These are phyloP conservation scores for Cercophora sp. DNA, from an alignment of 495 filamentous ascomycete genomes.

Conservation along the genomic window DNA sequence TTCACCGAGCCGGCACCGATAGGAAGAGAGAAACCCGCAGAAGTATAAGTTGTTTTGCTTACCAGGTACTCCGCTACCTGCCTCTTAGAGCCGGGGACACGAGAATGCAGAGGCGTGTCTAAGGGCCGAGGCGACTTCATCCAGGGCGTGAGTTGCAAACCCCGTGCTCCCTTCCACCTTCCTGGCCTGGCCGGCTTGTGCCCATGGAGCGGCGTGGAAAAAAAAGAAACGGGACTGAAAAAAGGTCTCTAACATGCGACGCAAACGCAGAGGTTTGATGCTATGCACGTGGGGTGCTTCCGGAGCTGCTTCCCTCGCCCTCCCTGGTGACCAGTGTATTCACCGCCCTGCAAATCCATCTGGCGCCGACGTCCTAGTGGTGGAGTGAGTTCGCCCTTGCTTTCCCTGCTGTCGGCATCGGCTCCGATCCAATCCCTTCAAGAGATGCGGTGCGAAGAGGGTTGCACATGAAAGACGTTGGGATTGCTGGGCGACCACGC, in stretches of 20 bases:
- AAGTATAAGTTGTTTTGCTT: not conserved
- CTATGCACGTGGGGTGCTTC: slow-evolving; percentile 66
- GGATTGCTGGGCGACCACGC: not conserved
- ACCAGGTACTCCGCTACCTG: not conserved
- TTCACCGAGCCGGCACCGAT: not conserved
- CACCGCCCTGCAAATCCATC: slow-evolving; percentile 45
- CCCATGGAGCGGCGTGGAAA: not conserved
- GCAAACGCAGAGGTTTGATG: slow-evolving; percentile 46
- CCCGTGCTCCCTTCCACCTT: too few relatives aligned
- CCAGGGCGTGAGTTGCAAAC: slow-evolving; percentile 31
- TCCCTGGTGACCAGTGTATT: slow-evolving; percentile 34
- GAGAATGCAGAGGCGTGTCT: slow-evolving; percentile 31
- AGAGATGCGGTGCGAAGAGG: not conserved
- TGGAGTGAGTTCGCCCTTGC: slow-evolving; percentile 56
- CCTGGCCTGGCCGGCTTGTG: too few relatives aligned
- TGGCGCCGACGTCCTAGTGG: slow-evolving; percentile 38
- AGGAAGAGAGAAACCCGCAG: slow-evolving; percentile 1
- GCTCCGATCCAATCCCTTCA: slow-evolving; percentile 2
- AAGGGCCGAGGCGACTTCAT: slow-evolving; percentile 24
- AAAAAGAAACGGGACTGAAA: not conserved
- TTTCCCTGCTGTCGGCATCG: not conserved
- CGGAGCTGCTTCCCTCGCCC: slow-evolving; percentile 52
- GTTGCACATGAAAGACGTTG: too few relatives aligned
- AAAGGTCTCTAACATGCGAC: not conserved
- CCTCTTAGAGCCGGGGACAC: slow-evolving; percentile 30